phyloP scores from a whole-genome alignment of 176 grass and related monocot species.

The Themeda triandra region DNA sequence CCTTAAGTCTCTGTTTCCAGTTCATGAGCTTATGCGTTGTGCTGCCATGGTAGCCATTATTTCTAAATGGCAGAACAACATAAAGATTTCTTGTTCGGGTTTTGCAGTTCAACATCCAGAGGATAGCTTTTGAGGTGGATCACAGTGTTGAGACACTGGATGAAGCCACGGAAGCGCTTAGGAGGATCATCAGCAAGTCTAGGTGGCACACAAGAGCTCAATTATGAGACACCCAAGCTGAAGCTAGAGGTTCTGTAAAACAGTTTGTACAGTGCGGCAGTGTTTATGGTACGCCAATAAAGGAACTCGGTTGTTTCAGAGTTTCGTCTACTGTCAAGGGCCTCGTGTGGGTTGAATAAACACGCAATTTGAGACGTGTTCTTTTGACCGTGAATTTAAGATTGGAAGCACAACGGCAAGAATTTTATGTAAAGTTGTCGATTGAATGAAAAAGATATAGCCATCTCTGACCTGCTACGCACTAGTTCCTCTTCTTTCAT shows the following conservation, averaged over 20 bases:
- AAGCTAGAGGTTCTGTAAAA: not conserved
- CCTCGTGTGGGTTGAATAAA: not conserved
- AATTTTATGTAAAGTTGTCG: not conserved
- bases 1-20: not conserved
- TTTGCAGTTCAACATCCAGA: constrained; percentile 74
- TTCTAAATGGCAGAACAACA: not conserved
- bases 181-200: constrained; percentile 59
- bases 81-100: not conserved
- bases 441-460: not conserved
- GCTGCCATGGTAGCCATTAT: not conserved
- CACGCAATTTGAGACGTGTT: not conserved
- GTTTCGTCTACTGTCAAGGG: not conserved
- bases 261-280: not conserved
- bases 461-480: not conserved
- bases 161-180: constrained; percentile 62
- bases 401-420: not conserved
- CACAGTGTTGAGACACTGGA: constrained; percentile 60
- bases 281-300: not conserved
- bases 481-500: no score
- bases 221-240: not conserved
- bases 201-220: constrained; percentile 25
- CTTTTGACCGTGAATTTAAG: not conserved
- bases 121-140: constrained; percentile 61
- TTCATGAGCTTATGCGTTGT: not conserved
- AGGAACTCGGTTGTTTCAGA: not conserved